Percentiles rank a stretch among this genome's conserved stretches.
Evolutionary conservation across 2,329 filamentous ascomycete species (phyloP).

Genomic region (Plenodomus biglobosus): DNA sequence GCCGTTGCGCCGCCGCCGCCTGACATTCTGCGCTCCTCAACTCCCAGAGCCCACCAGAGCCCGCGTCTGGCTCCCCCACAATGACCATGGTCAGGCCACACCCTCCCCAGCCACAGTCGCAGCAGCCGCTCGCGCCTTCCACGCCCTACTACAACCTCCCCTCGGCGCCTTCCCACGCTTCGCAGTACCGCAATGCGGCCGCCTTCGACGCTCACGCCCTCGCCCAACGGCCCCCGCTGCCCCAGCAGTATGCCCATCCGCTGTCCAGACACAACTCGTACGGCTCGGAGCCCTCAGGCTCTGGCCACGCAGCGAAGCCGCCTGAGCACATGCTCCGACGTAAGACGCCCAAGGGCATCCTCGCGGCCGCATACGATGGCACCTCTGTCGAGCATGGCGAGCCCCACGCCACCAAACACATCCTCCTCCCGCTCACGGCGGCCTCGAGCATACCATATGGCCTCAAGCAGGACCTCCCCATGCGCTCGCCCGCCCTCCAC

Average conservation of each 20-base stretch:
- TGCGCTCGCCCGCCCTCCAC: slow-evolving; percentile 34
- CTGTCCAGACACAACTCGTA: slow-evolving; percentile 45
- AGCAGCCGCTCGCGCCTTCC: slow-evolving; percentile 25
- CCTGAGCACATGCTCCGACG: slow-evolving; percentile 79
- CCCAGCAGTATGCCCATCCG: slow-evolving; percentile 44
- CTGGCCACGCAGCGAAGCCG: slow-evolving; percentile 32
- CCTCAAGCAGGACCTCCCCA: slow-evolving; percentile 41
- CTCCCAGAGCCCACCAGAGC: not conserved
- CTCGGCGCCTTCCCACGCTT: slow-evolving; percentile 27
- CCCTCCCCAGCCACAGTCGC: slow-evolving; percentile 38
- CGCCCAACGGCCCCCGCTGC: slow-evolving; percentile 30
- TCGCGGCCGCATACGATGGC: slow-evolving; percentile 89
- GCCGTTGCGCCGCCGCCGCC: too few species aligned
- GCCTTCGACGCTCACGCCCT: slow-evolving; percentile 25
- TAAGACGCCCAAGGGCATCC: slow-evolving; percentile 92
- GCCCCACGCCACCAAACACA: slow-evolving; percentile 78
- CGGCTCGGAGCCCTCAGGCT: slow-evolving; percentile 29
- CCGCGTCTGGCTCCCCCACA: slow-evolving; percentile 20
- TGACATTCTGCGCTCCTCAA: too few species aligned
- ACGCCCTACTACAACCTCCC: slow-evolving; percentile 27
- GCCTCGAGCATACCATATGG: slow-evolving; percentile 41
- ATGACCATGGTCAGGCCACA: slow-evolving; percentile 46
- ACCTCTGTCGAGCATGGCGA: slow-evolving; percentile 72
- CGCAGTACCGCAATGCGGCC: slow-evolving; percentile 31
- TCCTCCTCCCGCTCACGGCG: slow-evolving; percentile 67